Percentiles rank a stretch among this genome's conserved stretches.
These are phyloP conservation scores for Zychaea mexicana DNA, from an alignment of 371 early-diverging fungal species.

Conservation along the genomic window DNA sequence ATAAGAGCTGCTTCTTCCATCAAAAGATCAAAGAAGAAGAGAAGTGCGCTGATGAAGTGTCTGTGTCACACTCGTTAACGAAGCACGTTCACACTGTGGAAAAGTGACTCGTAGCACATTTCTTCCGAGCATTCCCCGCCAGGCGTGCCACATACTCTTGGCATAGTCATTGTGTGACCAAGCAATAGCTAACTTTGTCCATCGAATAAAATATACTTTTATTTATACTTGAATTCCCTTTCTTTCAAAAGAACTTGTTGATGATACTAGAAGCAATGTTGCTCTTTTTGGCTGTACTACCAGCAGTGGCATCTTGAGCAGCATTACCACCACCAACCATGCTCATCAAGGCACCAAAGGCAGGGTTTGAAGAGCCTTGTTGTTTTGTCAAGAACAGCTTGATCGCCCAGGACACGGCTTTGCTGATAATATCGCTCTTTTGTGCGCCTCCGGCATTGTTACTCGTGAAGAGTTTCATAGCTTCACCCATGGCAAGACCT, in stretches of 20 bases:
- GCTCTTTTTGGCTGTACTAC: background rate
- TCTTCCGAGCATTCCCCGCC: too few species aligned
- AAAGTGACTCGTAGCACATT: too few species aligned
- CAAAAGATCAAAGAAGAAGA: too few species aligned
- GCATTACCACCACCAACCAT: conserved; percentile 14
- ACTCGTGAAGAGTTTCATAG: conserved; percentile 42
- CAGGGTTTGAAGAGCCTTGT: conserved; percentile 7
- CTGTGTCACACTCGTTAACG: too few species aligned
- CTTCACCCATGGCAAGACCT: conserved; percentile 57
- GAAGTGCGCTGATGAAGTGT: too few species aligned
- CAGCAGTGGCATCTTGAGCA: conserved; percentile 5
- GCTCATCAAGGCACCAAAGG: conserved; percentile 20
- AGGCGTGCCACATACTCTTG: background rate
- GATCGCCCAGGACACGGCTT: conserved; percentile 17
- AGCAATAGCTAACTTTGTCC: too few species aligned
- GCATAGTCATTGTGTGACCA: background rate
- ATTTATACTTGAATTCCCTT: too few species aligned
- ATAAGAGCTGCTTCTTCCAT: too few species aligned
- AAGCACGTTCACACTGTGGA: too few species aligned
- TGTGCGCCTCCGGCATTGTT: conserved; percentile 21
- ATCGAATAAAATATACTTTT: too few species aligned
- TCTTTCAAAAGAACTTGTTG: conserved; percentile 11
- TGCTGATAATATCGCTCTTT: conserved; percentile 15
- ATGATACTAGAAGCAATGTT: conserved; percentile 2
- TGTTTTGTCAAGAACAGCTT: conserved; percentile 21